Evolutionary conservation across 805 yeast species (phyloP).

Genomic region (Myxozyma melibiosi): DNA sequence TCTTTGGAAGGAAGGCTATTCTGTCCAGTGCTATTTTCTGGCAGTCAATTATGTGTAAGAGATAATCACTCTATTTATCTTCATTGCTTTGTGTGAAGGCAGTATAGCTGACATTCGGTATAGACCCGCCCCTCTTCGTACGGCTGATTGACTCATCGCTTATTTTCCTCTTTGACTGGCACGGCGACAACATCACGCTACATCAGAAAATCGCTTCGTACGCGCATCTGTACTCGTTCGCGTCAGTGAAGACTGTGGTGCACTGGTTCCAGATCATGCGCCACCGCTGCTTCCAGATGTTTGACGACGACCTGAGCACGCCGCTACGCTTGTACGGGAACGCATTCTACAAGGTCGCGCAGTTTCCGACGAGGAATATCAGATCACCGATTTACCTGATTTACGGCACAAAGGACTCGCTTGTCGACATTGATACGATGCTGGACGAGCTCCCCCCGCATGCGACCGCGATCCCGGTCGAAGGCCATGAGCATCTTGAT

Average conservation of each 20-base stretch:
- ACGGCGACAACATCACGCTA: conserved; percentile 64
- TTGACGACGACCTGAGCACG: conserved; percentile 57
- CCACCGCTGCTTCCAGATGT: conserved; percentile 81
- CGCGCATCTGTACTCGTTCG: conserved; percentile 85
- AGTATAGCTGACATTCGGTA: background rate
- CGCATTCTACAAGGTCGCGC: conserved; percentile 53
- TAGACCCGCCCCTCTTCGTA: conserved; percentile 69
- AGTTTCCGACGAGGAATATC: conserved; percentile 68
- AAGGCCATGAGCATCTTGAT: conserved; percentile 85
- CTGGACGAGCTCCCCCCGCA: conserved; percentile 61
- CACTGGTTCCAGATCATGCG: conserved; percentile 94
- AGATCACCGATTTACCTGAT: conserved; percentile 72
- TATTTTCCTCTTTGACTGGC: conserved; percentile 76
- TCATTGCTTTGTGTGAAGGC: background rate
- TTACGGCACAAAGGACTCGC: conserved; percentile 78
- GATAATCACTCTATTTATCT: no score
- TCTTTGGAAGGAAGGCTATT: conserved; percentile 75
- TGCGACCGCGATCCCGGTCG: conserved; percentile 55
- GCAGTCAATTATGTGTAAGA: conserved; percentile 61
- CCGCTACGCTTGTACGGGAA: conserved; percentile 39
- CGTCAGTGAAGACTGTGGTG: conserved; percentile 89
- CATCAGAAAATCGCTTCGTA: conserved; percentile 79
- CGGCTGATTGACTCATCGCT: conserved; percentile 72
- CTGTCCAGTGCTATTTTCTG: conserved; percentile 78
- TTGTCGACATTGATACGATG: conserved; percentile 85